Base-by-base conservation (phyloP, 495 filamentous ascomycete species). In the Copromyces sp. region DNA sequence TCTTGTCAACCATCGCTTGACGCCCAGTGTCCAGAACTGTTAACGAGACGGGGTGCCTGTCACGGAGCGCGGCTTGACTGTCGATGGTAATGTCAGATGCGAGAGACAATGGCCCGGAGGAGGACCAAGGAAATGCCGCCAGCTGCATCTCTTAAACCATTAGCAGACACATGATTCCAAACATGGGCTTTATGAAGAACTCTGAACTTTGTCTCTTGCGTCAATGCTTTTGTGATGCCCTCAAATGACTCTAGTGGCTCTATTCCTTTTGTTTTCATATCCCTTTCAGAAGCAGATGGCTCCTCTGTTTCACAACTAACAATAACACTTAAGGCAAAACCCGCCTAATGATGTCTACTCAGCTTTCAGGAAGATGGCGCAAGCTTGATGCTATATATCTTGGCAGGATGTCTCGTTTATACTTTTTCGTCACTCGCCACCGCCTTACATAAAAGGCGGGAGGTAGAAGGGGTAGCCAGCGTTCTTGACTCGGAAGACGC, bases 401-500 rank as follows among this genome's bases (percentile, higher is more conserved):
- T 65, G 53, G 47, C 47, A 35, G 53, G 29, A 32, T 35, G 53
- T 4, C 11, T 65, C 29, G 53, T 37, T 65, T 17, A 65, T 65
- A 9, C 32, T 35, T 7, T 29, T 24, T 65, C 14, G 1, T 65
- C 53, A 65, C 53, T 65, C 29, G 53, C 29, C 17, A 14, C 29
- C 32, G 12, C 7, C 41, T 81, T 80, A 86, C 80, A 86, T 81
- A 82, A 99, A 97, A 7, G 95, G 95, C 7, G 96, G 95, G 70
- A 99, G 85, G 75, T 89, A 93, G 82, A 98, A 98, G 39, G 94
- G 93, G 81, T 99, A 99, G 38, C 94, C 94, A 39, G 90, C 91
- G 77, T 98, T 99, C 87, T 99, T 99, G 70, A 90, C 83, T 77
- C 94, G 89, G 86, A 99, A 99, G 74, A 97, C 86, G 81, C 91